phyloP scores from a whole-genome alignment of 1,284 basidiomycete genomes.

The Malassezia caprae region DNA sequence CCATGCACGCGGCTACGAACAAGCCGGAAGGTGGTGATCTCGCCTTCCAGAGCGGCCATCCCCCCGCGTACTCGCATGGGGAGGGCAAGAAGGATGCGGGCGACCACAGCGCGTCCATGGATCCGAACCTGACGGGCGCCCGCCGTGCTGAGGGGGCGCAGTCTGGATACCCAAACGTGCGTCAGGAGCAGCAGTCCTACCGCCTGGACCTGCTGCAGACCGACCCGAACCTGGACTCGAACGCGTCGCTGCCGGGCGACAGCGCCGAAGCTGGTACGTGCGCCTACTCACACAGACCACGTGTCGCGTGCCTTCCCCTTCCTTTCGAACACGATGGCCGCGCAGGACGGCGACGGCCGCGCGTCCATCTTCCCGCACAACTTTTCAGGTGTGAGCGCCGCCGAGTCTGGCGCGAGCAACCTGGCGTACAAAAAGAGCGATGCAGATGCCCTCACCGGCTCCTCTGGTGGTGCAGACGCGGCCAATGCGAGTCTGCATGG shows the following conservation, averaged over 20 bases:
- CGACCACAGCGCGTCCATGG: slow-evolving; percentile 7
- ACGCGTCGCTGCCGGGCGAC: slow-evolving; percentile 13
- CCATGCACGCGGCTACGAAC: slow-evolving; percentile 7
- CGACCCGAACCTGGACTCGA: slow-evolving; percentile 16
- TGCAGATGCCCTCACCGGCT: background rate
- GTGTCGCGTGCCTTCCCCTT: slow-evolving; percentile 18
- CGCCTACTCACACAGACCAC: slow-evolving; percentile 5
- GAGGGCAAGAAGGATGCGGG: background rate
- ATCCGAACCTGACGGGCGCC: slow-evolving; percentile 12
- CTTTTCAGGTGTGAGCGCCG: slow-evolving; percentile 6
- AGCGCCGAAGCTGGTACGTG: slow-evolving; percentile 7
- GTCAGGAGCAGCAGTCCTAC: slow-evolving; percentile 17
- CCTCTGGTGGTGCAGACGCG: background rate
- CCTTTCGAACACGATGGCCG: slow-evolving; percentile 14
- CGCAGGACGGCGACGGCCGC: slow-evolving; percentile 13
- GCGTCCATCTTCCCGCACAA: slow-evolving; percentile 16
- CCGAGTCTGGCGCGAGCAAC: background rate
- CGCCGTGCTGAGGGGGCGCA: slow-evolving; percentile 10
- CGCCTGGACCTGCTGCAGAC: slow-evolving; percentile 17
- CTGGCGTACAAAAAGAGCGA: slow-evolving; percentile 14
- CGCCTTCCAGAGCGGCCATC: slow-evolving; percentile 4
- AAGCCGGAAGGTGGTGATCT: slow-evolving; percentile 10
- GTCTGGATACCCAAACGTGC: slow-evolving; percentile 13
- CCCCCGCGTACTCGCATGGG: slow-evolving; percentile 3
- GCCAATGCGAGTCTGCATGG: slow-evolving; percentile 3